phyloP scores from a whole-genome alignment of 345 rosid genomes.

The Hypericum androsaemum region DNA sequence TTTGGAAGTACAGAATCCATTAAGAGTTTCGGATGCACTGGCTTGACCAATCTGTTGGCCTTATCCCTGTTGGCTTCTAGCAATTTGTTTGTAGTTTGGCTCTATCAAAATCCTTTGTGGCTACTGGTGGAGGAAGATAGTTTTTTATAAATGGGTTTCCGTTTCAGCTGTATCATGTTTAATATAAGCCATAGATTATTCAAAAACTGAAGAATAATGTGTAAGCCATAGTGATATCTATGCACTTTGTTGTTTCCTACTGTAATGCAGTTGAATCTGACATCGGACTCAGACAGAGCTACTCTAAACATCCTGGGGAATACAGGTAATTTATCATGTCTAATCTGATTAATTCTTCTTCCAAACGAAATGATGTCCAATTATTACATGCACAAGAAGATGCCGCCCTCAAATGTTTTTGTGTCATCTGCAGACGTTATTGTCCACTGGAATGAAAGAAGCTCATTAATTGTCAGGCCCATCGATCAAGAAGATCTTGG shows the following conservation, averaged over 20 bases:
- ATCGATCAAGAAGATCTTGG: conserved; percentile 50
- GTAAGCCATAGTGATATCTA: too few species aligned
- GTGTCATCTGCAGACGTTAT: conserved; percentile 46
- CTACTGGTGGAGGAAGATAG: background rate
- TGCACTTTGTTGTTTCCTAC: background rate
- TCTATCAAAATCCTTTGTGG: background rate
- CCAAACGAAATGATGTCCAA: background rate
- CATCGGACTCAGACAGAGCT: conserved; percentile 52
- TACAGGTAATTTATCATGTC: conserved; percentile 41
- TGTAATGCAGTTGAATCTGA: conserved; percentile 50
- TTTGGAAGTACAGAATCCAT: too few species aligned
- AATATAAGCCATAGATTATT: too few species aligned
- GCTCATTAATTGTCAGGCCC: conserved; percentile 35
- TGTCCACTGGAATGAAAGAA: conserved; percentile 43
- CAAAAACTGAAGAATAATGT: too few species aligned
- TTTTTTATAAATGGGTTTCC: conserved; percentile 7
- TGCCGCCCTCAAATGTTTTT: too few species aligned
- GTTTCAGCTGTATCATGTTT: conserved; percentile 19
- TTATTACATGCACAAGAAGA: too few species aligned
- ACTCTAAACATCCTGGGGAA: conserved; percentile 58
- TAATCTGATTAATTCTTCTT: background rate
- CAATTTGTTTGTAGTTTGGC: conserved; percentile 1
- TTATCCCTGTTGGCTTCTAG: background rate
- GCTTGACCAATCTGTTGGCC: background rate
- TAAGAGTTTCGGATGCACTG: too few species aligned